These are phyloP conservation scores for Penicillium sp. DNA, from an alignment of 2,329 filamentous ascomycete genomes.

Conservation along the genomic window DNA sequence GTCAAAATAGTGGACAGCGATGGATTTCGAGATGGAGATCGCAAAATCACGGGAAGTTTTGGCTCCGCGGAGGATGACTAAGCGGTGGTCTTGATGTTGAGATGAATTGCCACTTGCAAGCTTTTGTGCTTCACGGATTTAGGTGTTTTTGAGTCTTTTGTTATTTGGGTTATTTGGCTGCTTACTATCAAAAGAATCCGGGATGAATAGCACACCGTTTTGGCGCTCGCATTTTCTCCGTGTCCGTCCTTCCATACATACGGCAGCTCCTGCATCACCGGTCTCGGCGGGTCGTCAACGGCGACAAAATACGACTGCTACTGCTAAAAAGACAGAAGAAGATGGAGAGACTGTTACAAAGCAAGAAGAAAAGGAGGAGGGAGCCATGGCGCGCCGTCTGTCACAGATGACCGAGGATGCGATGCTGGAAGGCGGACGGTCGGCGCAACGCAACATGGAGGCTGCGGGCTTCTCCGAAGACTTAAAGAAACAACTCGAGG, in stretches of 20 bases:
- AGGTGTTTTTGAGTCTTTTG: neutral
- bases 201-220: conserved; percentile 22
- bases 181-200: neutral
- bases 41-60: conserved; percentile 20
- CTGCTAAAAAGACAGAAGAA: conserved; percentile 10
- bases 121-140: neutral
- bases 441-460: conserved; percentile 53
- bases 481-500: conserved; percentile 54
- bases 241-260: conserved; percentile 10
- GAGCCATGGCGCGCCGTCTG: conserved; percentile 55
- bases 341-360: conserved; percentile 9
- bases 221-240: conserved; percentile 14
- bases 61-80: conserved; percentile 34
- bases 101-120: conserved; percentile 7
- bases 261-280: conserved; percentile 11
- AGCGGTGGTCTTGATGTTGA: conserved; percentile 5
- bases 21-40: conserved; percentile 10
- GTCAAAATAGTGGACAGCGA: conserved; percentile 10
- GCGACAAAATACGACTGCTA: conserved; percentile 21
- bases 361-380: conserved; percentile 37
- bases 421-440: conserved; percentile 51
- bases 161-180: neutral
- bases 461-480: conserved; percentile 60
- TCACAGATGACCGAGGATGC: conserved; percentile 57
- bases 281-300: conserved; percentile 23